These are phyloP conservation scores for Pestalotiopsis sp. DNA, from an alignment of 2,329 filamentous ascomycete genomes.

Conservation along the genomic window DNA sequence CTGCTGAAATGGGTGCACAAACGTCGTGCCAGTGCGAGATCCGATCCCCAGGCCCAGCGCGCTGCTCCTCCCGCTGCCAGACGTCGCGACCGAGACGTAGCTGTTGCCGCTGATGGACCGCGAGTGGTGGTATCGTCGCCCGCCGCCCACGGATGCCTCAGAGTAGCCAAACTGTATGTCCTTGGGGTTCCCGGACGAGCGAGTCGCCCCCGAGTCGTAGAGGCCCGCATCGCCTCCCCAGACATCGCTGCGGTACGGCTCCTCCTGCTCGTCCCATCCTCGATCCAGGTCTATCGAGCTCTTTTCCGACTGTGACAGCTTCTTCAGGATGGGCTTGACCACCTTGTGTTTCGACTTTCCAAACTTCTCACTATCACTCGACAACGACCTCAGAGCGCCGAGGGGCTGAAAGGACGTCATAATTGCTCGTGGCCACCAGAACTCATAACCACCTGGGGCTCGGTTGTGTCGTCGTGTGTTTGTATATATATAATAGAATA, in stretches of 20 bases:
- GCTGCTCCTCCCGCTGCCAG: conserved; percentile 44
- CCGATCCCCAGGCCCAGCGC: conserved; percentile 27
- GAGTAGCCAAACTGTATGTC: conserved; percentile 52
- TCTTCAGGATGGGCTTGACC: conserved; percentile 67
- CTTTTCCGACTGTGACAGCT: conserved; percentile 60
- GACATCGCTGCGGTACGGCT: conserved; percentile 31
- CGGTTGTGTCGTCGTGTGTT: neutral
- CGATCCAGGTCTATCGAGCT: conserved; percentile 65
- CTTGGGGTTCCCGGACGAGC: conserved; percentile 27
- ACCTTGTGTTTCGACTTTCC: conserved; percentile 50
- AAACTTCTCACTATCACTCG: conserved; percentile 35
- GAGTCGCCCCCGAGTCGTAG: conserved; percentile 21
- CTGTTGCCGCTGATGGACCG: conserved; percentile 62
- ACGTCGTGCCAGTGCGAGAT: conserved; percentile 38
- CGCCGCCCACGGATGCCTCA: conserved; percentile 28
- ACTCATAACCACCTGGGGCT: neutral
- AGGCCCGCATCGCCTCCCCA: conserved; percentile 21
- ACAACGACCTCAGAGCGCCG: conserved; percentile 26
- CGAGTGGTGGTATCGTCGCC: conserved; percentile 53
- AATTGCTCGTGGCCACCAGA: conserved; percentile 10
- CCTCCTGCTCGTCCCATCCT: conserved; percentile 58
- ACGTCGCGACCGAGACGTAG: conserved; percentile 58
- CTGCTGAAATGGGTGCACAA: conserved; percentile 68
- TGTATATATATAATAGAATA: neutral
- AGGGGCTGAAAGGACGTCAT: conserved; percentile 41